Percentiles rank a stretch among this genome's conserved stretches.
These are phyloP conservation scores for Balansia obtecta DNA, from an alignment of 2,329 filamentous ascomycete genomes.

Conservation along the genomic window DNA sequence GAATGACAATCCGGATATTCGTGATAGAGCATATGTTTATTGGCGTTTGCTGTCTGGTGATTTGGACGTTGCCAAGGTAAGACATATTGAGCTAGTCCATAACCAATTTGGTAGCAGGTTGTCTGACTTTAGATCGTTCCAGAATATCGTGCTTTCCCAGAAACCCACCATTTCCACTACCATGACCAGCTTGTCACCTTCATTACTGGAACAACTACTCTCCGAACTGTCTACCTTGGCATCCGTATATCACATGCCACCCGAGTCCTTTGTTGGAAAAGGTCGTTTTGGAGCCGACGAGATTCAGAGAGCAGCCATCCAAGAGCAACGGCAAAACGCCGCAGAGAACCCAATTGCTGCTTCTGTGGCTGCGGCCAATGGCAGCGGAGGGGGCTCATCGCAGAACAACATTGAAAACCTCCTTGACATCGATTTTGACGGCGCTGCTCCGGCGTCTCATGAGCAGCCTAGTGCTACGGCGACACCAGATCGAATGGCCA, in stretches of 20 bases:
- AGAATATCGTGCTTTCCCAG: constrained; percentile 79
- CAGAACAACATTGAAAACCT: constrained; percentile 87
- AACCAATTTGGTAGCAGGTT: neutral
- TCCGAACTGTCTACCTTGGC: constrained; percentile 86
- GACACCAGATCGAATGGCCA: constrained; percentile 57
- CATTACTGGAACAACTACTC: constrained; percentile 81
- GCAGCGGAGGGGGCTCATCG: constrained; percentile 36
- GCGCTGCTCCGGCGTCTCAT: constrained; percentile 77
- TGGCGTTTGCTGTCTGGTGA: constrained; percentile 94
- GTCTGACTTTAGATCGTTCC: neutral
- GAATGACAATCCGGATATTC: constrained; percentile 94
- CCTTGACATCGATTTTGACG: constrained; percentile 92
- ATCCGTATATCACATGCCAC: constrained; percentile 96
- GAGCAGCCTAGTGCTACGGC: constrained; percentile 43
- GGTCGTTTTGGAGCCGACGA: constrained; percentile 88
- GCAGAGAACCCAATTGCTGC: constrained; percentile 91
- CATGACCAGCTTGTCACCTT: constrained; percentile 75
- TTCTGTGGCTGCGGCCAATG: constrained; percentile 58
- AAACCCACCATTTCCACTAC: constrained; percentile 92
- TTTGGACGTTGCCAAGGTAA: constrained; percentile 74
- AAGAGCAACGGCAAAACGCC: constrained; percentile 86
- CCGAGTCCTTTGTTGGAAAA: constrained; percentile 94
- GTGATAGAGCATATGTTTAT: constrained; percentile 94
- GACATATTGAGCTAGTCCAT: neutral
- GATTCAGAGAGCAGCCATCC: constrained; percentile 89